Evolutionary conservation across 257 asterid species (phyloP).

Genomic region (Salvia miltiorrhiza): DNA sequence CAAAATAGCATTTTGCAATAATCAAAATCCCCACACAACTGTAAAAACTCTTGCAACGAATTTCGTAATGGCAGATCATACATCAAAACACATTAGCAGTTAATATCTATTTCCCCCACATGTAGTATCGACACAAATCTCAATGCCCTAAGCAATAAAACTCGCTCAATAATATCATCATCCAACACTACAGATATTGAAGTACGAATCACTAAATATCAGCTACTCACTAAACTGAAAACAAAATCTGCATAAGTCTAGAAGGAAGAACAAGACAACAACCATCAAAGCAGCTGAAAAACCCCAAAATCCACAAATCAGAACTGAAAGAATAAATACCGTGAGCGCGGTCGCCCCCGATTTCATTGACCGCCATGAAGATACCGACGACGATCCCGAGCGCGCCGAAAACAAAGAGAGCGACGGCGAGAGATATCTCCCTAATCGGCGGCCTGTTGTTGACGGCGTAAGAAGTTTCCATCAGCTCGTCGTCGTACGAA

Average conservation of each 20-base stretch:
- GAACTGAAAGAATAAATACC: constrained; percentile 33
- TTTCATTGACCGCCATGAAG: constrained; percentile 64
- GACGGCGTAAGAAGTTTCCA: constrained; percentile 61
- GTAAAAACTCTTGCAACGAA: not conserved
- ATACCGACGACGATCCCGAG: constrained; percentile 57
- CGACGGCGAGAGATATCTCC: constrained; percentile 87
- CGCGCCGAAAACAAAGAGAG: constrained; percentile 76
- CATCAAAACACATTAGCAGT: not conserved
- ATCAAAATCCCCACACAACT: not conserved
- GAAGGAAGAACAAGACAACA: not conserved
- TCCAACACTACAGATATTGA: too few relatives aligned
- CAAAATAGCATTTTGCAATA: not conserved
- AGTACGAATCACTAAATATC: not conserved
- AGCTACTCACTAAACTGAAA: not conserved
- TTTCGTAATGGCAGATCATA: not conserved
- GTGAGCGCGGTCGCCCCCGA: constrained; percentile 90
- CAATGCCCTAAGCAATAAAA: not conserved
- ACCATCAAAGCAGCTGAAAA: constrained; percentile 6
- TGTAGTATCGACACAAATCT: not conserved
- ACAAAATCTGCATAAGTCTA: not conserved
- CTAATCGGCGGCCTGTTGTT: constrained; percentile 76
- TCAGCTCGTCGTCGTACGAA: constrained; percentile 84
- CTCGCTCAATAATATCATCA: not conserved
- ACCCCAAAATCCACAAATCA: not conserved
- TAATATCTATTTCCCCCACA: not conserved